Percentiles rank a stretch among this genome's conserved stretches.
Conservation (phyloP, 495 filamentous ascomycete genomes). For the Lepidopterella palustris region DNA sequence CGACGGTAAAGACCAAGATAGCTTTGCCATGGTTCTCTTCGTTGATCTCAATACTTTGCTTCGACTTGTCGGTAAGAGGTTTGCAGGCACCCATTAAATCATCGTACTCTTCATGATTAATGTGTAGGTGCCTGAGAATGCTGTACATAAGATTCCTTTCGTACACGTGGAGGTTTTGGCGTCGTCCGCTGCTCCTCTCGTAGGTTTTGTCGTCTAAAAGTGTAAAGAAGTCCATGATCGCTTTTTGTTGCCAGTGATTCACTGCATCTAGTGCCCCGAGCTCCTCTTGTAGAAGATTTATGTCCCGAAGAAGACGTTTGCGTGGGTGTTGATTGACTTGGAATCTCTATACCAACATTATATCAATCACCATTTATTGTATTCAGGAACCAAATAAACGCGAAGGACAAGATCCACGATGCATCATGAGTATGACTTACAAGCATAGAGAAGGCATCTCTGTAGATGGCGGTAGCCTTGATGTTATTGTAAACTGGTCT, state of each 20-base stretch:
- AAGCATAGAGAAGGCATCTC: not conserved
- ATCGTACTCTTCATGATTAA: not conserved
- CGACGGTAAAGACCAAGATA: constrained; percentile 28
- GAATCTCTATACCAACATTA: not conserved
- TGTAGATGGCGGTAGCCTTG: not conserved
- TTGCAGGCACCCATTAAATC: not conserved
- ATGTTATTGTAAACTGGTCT: not conserved
- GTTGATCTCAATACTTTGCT: not conserved
- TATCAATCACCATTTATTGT: not conserved
- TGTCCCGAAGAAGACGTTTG: not conserved
- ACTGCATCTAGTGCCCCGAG: not conserved
- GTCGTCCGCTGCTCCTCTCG: not conserved
- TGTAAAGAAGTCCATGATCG: not conserved
- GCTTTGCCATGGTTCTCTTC: constrained; percentile 24
- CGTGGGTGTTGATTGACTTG: not conserved
- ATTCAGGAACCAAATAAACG: not conserved
- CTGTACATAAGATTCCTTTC: not conserved
- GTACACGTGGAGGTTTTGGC: not conserved
- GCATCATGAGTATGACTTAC: not conserved
- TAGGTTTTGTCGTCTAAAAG: not conserved
- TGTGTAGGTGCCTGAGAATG: not conserved
- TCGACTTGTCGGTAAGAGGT: not conserved
- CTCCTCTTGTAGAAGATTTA: not conserved
- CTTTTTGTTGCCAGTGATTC: not conserved
- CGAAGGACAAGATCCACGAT: not conserved